A percentile compares a stretch with the other conserved stretches of the same genome.
phyloP scores from a whole-genome alignment of 805 yeast genomes.

The Cyberlindnera meyerae region DNA sequence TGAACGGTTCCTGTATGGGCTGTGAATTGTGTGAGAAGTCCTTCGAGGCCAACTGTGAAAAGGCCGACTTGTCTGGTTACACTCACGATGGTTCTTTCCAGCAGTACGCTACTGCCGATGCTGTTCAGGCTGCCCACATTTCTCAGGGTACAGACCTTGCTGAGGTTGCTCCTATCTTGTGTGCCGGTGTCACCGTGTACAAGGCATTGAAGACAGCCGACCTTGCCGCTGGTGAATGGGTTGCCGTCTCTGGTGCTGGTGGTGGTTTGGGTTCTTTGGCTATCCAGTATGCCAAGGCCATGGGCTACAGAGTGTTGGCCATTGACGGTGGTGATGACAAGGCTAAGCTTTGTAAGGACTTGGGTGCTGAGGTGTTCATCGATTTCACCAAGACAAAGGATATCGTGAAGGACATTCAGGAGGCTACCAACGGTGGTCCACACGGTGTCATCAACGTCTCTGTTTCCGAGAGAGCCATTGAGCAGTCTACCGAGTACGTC shows the following conservation, averaged over 20 bases:
- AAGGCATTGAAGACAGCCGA: constrained; percentile 60
- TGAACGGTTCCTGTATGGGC: constrained; percentile 58
- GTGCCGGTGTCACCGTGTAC: constrained; percentile 46
- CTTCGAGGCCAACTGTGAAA: constrained; percentile 60
- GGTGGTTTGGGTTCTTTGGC: constrained; percentile 79
- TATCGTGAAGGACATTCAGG: constrained; percentile 38
- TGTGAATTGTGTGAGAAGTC: constrained; percentile 60
- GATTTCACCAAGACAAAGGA: constrained; percentile 52
- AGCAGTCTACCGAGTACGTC: constrained; percentile 45
- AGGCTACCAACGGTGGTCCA: constrained; percentile 56
- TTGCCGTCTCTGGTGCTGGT: constrained; percentile 71
- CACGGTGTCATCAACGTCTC: constrained; percentile 59
- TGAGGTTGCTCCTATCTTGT: constrained; percentile 55
- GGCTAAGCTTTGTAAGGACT: constrained; percentile 42
- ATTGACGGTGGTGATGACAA: constrained; percentile 77
- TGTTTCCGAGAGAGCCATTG: constrained; percentile 48
- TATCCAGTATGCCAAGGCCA: constrained; percentile 67
- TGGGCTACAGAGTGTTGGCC: constrained; percentile 67
- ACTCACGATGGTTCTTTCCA: constrained; percentile 49
- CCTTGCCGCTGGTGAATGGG: constrained; percentile 63
- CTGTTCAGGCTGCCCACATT: constrained; percentile 56
- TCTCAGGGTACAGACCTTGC: constrained; percentile 52
- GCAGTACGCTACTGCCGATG: constrained; percentile 61
- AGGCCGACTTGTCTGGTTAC: constrained; percentile 68
- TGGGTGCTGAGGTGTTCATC: constrained; percentile 62